Conservation (phyloP, 768 basidiomycete species). For the Chalciporus sphaerocephalus region DNA sequence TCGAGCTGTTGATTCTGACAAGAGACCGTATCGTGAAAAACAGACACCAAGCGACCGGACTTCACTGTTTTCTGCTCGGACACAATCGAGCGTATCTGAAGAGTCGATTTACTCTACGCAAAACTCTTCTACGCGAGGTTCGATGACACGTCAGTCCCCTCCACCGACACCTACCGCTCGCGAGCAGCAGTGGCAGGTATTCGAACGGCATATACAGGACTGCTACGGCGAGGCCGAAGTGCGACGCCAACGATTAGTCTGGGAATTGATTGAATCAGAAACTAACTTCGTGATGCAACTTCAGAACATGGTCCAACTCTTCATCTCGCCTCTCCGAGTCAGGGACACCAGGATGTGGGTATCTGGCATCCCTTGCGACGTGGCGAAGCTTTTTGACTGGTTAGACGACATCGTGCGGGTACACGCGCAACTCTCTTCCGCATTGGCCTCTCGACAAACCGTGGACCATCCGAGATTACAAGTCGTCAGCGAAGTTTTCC, state of each 20-base stretch:
- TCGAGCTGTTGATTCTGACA: neutral
- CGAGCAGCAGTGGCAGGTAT: constrained; percentile 22
- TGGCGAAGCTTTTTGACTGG: constrained; percentile 80
- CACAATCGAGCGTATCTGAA: constrained; percentile 17
- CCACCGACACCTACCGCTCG: constrained; percentile 6
- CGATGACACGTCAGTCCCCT: constrained; percentile 10
- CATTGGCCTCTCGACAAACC: constrained; percentile 41
- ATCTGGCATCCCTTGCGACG: constrained; percentile 65
- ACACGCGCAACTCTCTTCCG: constrained; percentile 58
- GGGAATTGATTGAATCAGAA: constrained; percentile 68
- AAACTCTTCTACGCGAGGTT: constrained; percentile 11
- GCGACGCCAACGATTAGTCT: constrained; percentile 61
- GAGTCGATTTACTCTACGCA: constrained; percentile 25
- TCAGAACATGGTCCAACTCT: constrained; percentile 61
- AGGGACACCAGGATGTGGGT: constrained; percentile 75
- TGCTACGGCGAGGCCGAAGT: constrained; percentile 49
- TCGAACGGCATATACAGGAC: constrained; percentile 18
- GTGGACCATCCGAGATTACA: constrained; percentile 43
- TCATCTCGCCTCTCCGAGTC: constrained; percentile 72
- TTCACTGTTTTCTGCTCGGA: constrained; percentile 12
- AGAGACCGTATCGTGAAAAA: neutral
- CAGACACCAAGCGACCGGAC: constrained; percentile 6
- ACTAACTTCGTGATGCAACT: constrained; percentile 62
- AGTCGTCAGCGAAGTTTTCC: constrained; percentile 54
- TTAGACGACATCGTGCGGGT: constrained; percentile 81